A percentile compares a stretch with the other conserved stretches of the same genome.
phyloP scores from a whole-genome alignment of 2,329 filamentous ascomycete genomes.

The Alternaria sp. region DNA sequence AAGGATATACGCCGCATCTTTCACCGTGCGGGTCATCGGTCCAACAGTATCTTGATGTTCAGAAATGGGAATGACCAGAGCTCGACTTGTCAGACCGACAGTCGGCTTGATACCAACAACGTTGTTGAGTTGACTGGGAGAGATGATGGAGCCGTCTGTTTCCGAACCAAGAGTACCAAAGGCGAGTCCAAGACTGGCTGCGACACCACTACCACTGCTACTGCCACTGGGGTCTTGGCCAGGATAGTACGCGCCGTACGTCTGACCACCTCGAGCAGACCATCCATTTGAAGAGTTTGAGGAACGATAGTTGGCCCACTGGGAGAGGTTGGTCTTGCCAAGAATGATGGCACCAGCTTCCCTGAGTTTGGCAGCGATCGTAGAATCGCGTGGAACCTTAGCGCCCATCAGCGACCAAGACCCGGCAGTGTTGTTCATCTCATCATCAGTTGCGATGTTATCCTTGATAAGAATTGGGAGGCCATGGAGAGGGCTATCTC shows the following conservation, averaged over 20 bases:
- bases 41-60: conserved; percentile 66
- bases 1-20: conserved; percentile 66
- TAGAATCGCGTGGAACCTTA: conserved; percentile 65
- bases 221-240: conserved; percentile 64
- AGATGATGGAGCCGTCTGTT: conserved; percentile 71
- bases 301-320: conserved; percentile 72
- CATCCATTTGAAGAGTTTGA: conserved; percentile 68
- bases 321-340: conserved; percentile 71
- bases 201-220: conserved; percentile 66
- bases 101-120: conserved; percentile 71
- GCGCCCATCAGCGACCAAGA: conserved; percentile 70
- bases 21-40: conserved; percentile 67
- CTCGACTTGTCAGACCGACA: conserved; percentile 69
- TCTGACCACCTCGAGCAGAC: conserved; percentile 71
- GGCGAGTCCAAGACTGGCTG: conserved; percentile 67
- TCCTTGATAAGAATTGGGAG: conserved; percentile 73
- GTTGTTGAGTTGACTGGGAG: conserved; percentile 65
- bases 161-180: conserved; percentile 68
- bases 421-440: conserved; percentile 71
- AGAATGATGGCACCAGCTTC: conserved; percentile 70
- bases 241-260: conserved; percentile 67
- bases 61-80: conserved; percentile 72
- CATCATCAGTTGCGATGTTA: conserved; percentile 70
- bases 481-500: conserved; percentile 65
- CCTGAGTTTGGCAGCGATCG: conserved; percentile 67